These are phyloP conservation scores for Hortaea werneckii DNA, from an alignment of 2,329 filamentous ascomycete species.

Conservation along the genomic window DNA sequence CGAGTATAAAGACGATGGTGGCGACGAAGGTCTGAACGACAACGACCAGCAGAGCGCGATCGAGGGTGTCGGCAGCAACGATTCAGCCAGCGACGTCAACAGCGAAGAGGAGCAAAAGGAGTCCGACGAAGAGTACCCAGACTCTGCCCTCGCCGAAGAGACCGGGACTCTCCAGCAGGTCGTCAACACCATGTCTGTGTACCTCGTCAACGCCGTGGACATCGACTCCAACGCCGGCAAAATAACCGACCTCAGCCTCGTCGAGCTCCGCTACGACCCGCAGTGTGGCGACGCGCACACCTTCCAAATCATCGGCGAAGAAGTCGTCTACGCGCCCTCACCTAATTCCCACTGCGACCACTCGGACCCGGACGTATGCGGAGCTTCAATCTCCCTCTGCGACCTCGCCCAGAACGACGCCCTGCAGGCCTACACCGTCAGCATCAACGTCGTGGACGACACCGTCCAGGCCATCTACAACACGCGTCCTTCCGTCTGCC, in stretches of 20 bases:
- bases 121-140: not conserved
- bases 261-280: slow-evolving; percentile 6
- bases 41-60: slow-evolving; percentile 1
- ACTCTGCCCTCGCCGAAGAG: not conserved
- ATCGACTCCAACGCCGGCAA: not conserved
- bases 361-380: slow-evolving; percentile 2
- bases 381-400: slow-evolving; percentile 4
- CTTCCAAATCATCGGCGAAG: slow-evolving; percentile 17
- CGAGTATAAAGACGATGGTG: slow-evolving; percentile 4
- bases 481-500: slow-evolving; percentile 2
- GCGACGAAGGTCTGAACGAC: slow-evolving; percentile 3
- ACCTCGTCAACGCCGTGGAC: not conserved
- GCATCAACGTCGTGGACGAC: slow-evolving; percentile 12
- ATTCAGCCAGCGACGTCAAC: not conserved
- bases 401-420: slow-evolving; percentile 5
- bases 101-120: not conserved
- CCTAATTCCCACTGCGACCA: slow-evolving; percentile 4
- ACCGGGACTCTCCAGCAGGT: not conserved
- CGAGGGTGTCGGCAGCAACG: not conserved
- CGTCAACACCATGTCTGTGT: not conserved
- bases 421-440: slow-evolving; percentile 5
- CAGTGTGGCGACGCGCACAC: slow-evolving; percentile 5
- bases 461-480: slow-evolving; percentile 7
- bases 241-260: slow-evolving; percentile 8
- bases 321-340: not conserved